phyloP scores from a whole-genome alignment of 495 filamentous ascomycete genomes.

The Haplographium delicatum region DNA sequence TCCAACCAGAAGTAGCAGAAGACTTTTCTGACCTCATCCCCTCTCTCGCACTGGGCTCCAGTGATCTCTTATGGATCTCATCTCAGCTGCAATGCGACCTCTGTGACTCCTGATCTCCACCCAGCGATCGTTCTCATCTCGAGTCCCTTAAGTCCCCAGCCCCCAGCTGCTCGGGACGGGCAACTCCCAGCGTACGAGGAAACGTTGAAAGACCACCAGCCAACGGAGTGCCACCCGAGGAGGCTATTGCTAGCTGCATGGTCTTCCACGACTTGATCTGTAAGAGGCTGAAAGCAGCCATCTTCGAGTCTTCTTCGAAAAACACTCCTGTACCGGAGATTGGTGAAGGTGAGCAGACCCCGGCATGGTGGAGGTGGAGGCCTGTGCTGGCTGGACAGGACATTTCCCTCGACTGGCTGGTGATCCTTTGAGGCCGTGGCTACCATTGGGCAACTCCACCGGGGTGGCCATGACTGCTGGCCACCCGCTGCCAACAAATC shows the following conservation, averaged over 20 bases:
- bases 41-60: not conserved
- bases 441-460: conserved; percentile 4
- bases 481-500: conserved; percentile 17
- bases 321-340: conserved; percentile 7
- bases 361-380: not conserved
- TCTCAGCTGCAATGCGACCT: conserved; percentile 11
- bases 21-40: not conserved
- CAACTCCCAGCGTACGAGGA: not conserved
- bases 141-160: not conserved
- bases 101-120: conserved; percentile 6
- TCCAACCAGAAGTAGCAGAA: not conserved
- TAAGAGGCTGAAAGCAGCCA: conserved; percentile 22
- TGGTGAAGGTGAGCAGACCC: conserved; percentile 3
- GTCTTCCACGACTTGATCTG: conserved; percentile 12
- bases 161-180: not conserved
- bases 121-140: not conserved
- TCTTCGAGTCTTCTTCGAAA: conserved; percentile 10
- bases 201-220: not conserved
- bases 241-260: conserved; percentile 4
- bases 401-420: conserved; percentile 1
- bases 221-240: conserved; percentile 5
- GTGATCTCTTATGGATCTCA: too few species aligned
- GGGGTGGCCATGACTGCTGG: conserved; percentile 5
- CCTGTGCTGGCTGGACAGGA: not conserved
- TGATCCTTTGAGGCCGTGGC: not conserved